Base-by-base conservation (phyloP, 805 yeast genomes). In the Pichia kluyveri region DNA sequence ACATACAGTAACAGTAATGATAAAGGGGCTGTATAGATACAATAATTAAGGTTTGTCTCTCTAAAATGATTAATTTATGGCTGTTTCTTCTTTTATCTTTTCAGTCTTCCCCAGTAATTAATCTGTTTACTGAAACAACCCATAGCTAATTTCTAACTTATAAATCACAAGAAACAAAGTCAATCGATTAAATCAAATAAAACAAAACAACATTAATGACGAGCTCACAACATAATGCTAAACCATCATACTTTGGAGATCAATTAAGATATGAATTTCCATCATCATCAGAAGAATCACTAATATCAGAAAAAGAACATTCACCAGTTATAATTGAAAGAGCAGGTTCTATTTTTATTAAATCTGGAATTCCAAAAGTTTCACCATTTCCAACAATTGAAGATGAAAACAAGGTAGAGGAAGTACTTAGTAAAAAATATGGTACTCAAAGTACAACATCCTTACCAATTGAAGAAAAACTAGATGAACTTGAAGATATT, bases 261-360 rank as follows among this genome's bases (percentile, higher is more conserved):
- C 52, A 40, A 36, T 4, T 38, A 6, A 37, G 32, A 1, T 53
- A 39, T 38, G 44, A 43, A 31, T 53, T 53, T 31, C 56, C 56
- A 23, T 23, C 32, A 10, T 38, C 51, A 4, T 31, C 44, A 5
- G 42, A 38, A 12, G 34, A 19, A 30, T 23, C 41, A 26, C 14
- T 43, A 14, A 39, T 17, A 12, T 27, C 9, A 40, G 2, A 14
- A 37, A 34, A 34, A 11, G 43, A 32, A n/a, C 17, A 14, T 14
- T 40, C 49, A 11, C 38, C 41, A 11, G n/a, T 37, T 6, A 27
- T 12, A 10, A 44, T 53, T 23, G 56, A 53, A 44, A 44, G 54
- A 19, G 51, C 41, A 4, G 54, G 52, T n/a, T 48, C 54, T 3
- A 45, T 53, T 23, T 48, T 53, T 42, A 53, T 53, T 7, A 53